phyloP scores from a whole-genome alignment of 2,329 filamentous ascomycete genomes.

The Exophiala oligosperma region DNA sequence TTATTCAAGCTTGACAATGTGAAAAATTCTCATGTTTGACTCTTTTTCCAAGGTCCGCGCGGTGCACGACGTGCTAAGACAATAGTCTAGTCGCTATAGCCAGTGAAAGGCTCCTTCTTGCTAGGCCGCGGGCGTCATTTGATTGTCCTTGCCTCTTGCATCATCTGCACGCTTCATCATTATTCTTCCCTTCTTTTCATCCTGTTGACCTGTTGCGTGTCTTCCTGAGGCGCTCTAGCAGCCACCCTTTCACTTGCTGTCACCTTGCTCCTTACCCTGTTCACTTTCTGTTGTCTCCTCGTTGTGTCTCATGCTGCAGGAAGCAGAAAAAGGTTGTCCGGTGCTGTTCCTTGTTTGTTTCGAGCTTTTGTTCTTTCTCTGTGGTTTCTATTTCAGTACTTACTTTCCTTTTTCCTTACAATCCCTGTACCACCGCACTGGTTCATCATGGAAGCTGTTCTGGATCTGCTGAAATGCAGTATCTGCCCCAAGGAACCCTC shows the following conservation, averaged over 20 bases:
- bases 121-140: not conserved
- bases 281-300: not conserved
- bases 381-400: slow-evolving; percentile 5
- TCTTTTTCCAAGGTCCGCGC: too few relatives aligned
- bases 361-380: slow-evolving; percentile 8
- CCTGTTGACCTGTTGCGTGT: not conserved
- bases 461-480: slow-evolving; percentile 73
- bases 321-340: slow-evolving; percentile 5
- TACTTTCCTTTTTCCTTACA: slow-evolving; percentile 28
- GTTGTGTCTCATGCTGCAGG: slow-evolving; percentile 8
- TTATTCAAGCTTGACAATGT: not conserved
- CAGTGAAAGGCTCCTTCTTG: not conserved
- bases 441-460: slow-evolving; percentile 35
- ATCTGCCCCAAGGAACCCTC: slow-evolving; percentile 77
- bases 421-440: slow-evolving; percentile 13
- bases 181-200: slow-evolving; percentile 28
- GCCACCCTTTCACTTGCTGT: not conserved
- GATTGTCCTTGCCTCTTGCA: slow-evolving; percentile 17
- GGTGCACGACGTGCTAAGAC: not conserved
- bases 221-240: not conserved
- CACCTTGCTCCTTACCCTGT: slow-evolving; percentile 2
- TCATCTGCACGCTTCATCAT: slow-evolving; percentile 19
- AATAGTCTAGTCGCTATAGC: not conserved
- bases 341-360: slow-evolving; percentile 12
- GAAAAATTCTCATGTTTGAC: not conserved